These are phyloP conservation scores for Macrotyloma uniflorum DNA, from an alignment of 306 rosid genomes.

Conservation along the genomic window DNA sequence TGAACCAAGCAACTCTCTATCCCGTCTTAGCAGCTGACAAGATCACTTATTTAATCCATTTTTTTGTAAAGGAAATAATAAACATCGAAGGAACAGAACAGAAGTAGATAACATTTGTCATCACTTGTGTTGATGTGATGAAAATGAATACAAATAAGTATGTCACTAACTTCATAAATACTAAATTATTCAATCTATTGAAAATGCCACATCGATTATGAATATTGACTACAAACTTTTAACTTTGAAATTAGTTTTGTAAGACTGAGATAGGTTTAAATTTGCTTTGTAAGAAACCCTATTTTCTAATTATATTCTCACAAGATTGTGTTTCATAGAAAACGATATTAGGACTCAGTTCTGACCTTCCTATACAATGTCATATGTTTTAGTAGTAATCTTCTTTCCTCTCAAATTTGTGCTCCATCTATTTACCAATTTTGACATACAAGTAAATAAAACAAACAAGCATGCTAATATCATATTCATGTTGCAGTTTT, in stretches of 20 bases:
- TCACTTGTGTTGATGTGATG: not conserved
- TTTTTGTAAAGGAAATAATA: not conserved
- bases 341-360: too few relatives aligned
- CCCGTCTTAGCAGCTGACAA: conserved; percentile 69
- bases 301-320: too few relatives aligned
- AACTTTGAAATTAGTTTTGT: too few relatives aligned
- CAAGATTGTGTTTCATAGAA: too few relatives aligned
- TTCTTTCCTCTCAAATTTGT: not conserved
- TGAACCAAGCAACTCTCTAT: conserved; percentile 52
- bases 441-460: not conserved
- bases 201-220: too few relatives aligned
- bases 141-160: not conserved
- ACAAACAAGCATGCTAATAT: not conserved
- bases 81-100: not conserved
- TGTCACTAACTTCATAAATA: not conserved
- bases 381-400: not conserved
- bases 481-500: not conserved
- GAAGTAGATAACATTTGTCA: not conserved
- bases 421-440: not conserved
- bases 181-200: not conserved
- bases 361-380: not conserved
- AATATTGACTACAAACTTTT: too few relatives aligned
- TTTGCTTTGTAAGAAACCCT: too few relatives aligned
- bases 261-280: too few relatives aligned
- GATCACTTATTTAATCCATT: not conserved